Base-by-base conservation (phyloP, 1,139 yeast species). In the Debaryomyces nepalensis region DNA sequence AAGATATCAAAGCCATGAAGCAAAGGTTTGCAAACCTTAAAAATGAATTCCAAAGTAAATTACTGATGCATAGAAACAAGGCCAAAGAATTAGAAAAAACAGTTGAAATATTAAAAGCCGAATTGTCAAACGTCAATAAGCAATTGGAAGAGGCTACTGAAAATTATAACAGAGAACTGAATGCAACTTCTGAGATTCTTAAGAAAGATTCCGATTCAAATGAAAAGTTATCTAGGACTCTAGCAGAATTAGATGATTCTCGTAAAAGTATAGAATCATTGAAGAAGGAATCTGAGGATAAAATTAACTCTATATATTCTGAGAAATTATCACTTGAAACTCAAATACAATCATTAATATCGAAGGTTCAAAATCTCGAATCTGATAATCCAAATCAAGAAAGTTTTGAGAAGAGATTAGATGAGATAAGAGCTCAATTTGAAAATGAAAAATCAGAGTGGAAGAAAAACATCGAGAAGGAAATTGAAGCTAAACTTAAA, bases 1-100 rank as follows among this genome's bases (percentile, higher is more conserved):
- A 45, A 47, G 48, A 43, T 40, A 69, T 60, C 50, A 63, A 58
- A 42, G 37, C 64, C 52, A 54, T 59, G 64, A 49, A 54, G 56
- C 54, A 50, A 53, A 64, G 61, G 39, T 69, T 60, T 29, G 57
- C 53, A 50, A 56, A 51, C 33, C 54, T 52, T 54, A 70, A 59
- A 64, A 70, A 65, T 23, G 76, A 69, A 46, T 60, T 70, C 30
- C 63, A 61, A 39, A 54, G 61, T 16, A 66, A 58, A 30, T 53
- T 64, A 20, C 45, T 49, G 27, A 50, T 50, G 5, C 63, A 60
- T 39, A 55, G 62, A 37, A 53, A 46, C 33, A 58, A 55, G 33
- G 55, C 59, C 18, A 52, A 44, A 11, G 59, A 55, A 26, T 53
- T 60, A 40, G 60, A 59, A 29, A 56, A 54, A 6, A 45, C 56